A percentile compares a stretch with the other conserved stretches of the same genome.
phyloP scores from a whole-genome alignment of 1,284 basidiomycete species.

The Ustilago nuda region DNA sequence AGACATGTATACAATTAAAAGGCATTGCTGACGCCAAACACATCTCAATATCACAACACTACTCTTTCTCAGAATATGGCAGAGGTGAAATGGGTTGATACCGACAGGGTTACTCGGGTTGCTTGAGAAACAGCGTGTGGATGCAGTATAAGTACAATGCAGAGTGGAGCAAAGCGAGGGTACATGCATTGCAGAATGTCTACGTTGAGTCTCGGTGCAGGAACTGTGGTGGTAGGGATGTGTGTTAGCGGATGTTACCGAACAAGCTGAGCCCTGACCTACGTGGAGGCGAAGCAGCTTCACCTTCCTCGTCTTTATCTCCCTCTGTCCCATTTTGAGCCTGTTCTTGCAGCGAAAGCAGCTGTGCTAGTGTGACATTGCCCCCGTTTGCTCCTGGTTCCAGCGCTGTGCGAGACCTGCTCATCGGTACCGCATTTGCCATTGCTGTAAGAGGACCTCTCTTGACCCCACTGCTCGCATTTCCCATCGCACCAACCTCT shows the following conservation, averaged over 20 bases:
- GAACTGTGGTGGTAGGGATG: neutral
- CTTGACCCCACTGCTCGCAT: slow-evolving; percentile 3
- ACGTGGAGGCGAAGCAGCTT: slow-evolving; percentile 11
- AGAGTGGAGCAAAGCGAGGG: neutral
- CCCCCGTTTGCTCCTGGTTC: neutral
- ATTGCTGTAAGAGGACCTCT: neutral
- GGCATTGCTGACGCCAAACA: neutral
- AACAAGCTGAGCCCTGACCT: slow-evolving; percentile 34
- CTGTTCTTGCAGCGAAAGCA: slow-evolving; percentile 20
- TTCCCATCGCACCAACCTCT: neutral
- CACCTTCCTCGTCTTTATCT: slow-evolving; percentile 9
- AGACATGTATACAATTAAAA: slow-evolving; percentile 3
- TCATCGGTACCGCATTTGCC: neutral
- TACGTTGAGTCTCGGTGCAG: neutral
- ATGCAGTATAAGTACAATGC: neutral
- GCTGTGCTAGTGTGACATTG: slow-evolving; percentile 35
- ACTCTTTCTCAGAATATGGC: neutral
- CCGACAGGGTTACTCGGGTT: neutral
- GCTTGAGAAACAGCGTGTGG: neutral
- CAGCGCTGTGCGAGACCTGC: slow-evolving; percentile 5
- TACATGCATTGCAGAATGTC: neutral
- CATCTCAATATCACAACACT: neutral
- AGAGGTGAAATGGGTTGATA: neutral
- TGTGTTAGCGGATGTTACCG: slow-evolving; percentile 32
- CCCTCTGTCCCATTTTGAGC: slow-evolving; percentile 4